Base-by-base conservation (phyloP, 2,329 filamentous ascomycete species). In the Trichophyton mentagrophytes region DNA sequence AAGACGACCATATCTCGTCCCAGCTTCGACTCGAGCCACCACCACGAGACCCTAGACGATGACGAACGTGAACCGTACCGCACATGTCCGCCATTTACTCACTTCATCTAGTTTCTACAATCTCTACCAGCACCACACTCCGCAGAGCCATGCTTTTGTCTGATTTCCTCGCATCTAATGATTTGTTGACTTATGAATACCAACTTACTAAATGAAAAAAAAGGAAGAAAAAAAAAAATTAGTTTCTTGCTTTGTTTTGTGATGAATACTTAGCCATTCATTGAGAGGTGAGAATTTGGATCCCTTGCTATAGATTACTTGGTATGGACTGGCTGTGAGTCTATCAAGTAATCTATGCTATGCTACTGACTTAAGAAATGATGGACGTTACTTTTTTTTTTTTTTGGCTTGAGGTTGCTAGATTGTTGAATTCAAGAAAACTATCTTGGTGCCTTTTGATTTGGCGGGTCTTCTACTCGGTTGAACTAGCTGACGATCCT, bases 1-100 rank as follows among this genome's bases (percentile, higher is more conserved):
- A 76, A 38, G 69, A 72, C n/a, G 46, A 51, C 33, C 33, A 13
- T 4, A 30, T 13, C 20, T 13, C 20, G 15, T 27, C 46, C 20
- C 46, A 51, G 46, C 46, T 51, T 13, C 8, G 46, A 13, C 8
- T 51, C 25, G 46, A 51, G 11, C 46, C 46, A 13, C 46, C 44
- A 11, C 44, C 44, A 20, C 17, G 17, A 17, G 44, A 47, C 20
- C 44, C 46, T 11, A 27, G 46, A 51, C 46, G 46, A 51, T 51
- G 9, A 51, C 15, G 20, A 51, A 15, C 4, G n/a, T 20, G 44
- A 47, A 13, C 2, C 15, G 20, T 22, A 20, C 20, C 22, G 17
- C 44, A 47, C 20, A 13, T 13, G 3, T 44, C 44, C 20, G 20
- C 25, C 44, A 20, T 20, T 47, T 15, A 13, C 25, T 13, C 25